phyloP scores from a whole-genome alignment of 2,329 filamentous ascomycete genomes.

The Aspergillus unguis region DNA sequence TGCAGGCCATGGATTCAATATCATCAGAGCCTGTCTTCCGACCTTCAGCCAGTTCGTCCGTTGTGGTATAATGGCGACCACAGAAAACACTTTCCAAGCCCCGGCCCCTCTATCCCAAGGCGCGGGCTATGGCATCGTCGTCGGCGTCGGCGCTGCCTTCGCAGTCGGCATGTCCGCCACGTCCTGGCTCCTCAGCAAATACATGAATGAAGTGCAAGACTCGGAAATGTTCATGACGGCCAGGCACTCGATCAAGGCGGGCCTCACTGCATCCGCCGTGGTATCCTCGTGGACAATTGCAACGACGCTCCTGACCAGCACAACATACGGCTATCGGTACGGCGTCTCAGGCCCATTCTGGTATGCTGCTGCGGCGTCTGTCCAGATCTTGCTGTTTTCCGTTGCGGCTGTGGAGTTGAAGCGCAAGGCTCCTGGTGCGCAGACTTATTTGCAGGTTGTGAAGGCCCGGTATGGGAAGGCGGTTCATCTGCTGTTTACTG shows the following conservation, averaged over 20 bases:
- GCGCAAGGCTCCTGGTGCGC: conserved; percentile 2
- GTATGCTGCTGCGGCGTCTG: not conserved
- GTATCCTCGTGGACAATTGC: conserved; percentile 6
- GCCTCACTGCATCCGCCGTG: not conserved
- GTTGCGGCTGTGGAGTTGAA: conserved; percentile 5
- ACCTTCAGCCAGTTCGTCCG: no score
- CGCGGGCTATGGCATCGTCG: no score
- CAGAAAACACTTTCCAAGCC: no score
- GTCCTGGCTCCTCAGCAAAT: not conserved
- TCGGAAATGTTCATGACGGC: conserved; percentile 7
- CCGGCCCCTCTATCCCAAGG: no score
- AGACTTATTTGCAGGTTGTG: conserved; percentile 3
- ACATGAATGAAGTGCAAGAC: conserved; percentile 5
- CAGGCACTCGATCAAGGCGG: not conserved
- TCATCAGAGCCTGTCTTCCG: no score
- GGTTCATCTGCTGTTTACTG: not conserved
- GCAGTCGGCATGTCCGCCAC: not conserved
- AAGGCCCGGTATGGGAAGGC: conserved; percentile 1
- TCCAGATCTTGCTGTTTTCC: conserved; percentile 1
- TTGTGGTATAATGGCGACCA: no score
- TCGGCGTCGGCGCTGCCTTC: not conserved
- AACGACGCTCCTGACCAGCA: not conserved
- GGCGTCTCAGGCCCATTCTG: not conserved
- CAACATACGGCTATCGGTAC: conserved; percentile 2
- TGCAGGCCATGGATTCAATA: no score